A percentile compares a stretch with the other conserved stretches of the same genome.
Conservation (phyloP, 2,329 filamentous ascomycete species). For the Rhynchosporium secalis region DNA sequence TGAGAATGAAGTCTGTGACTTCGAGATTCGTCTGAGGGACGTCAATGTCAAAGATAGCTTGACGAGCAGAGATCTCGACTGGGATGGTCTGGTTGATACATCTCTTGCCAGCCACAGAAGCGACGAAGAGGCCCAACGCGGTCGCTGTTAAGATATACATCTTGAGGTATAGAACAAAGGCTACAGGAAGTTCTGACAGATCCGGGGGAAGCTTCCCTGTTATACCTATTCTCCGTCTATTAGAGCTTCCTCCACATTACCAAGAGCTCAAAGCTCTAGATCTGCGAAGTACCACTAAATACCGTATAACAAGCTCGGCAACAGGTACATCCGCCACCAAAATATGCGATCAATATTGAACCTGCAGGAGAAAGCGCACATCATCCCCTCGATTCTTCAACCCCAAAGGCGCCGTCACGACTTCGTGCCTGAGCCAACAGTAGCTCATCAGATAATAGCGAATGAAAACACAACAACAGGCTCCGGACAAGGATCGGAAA, state of each 20-base stretch:
- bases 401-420: neutral
- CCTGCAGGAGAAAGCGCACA: neutral
- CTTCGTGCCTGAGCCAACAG: conserved; percentile 9
- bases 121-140: conserved; percentile 20
- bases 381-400: neutral
- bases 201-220: neutral
- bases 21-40: conserved; percentile 55
- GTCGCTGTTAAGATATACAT: conserved; percentile 22
- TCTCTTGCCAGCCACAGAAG: conserved; percentile 32
- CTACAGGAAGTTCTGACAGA: neutral
- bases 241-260: neutral
- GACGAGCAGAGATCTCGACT: conserved; percentile 54
- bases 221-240: neutral
- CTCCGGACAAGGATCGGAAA: neutral
- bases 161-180: neutral
- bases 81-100: conserved; percentile 57
- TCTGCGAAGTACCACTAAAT: neutral
- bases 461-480: neutral
- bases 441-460: neutral
- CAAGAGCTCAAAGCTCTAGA: neutral
- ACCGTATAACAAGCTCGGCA: neutral
- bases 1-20: conserved; percentile 55
- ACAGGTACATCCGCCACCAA: neutral
- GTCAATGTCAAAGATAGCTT: conserved; percentile 53
- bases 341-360: neutral